These are phyloP conservation scores for Rhododendron molle DNA, from an alignment of 148 eudicot genomes.

Conservation along the genomic window DNA sequence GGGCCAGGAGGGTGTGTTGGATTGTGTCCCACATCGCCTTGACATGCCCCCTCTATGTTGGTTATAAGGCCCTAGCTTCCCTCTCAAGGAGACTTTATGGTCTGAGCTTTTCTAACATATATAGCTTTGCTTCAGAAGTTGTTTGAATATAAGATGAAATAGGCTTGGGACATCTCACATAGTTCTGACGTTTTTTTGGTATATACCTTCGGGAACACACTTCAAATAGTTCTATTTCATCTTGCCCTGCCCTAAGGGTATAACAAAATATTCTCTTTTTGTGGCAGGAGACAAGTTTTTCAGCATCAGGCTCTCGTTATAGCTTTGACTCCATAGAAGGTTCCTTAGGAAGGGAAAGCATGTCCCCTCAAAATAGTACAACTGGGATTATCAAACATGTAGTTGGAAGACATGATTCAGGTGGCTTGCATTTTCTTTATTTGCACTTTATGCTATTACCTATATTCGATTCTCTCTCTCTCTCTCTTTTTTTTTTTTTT, in stretches of 20 bases:
- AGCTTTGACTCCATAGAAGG: conserved; percentile 48
- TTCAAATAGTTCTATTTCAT: neutral
- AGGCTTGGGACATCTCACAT: neutral
- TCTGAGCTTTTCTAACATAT: neutral
- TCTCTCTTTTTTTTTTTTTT: too few species aligned
- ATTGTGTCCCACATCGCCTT: too few species aligned
- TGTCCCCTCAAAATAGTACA: conserved; percentile 25
- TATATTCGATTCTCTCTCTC: too few species aligned
- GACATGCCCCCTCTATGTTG: too few species aligned
- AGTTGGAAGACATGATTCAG: conserved; percentile 37
- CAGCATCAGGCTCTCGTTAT: conserved; percentile 46
- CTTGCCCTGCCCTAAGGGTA: neutral
- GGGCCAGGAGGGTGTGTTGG: too few species aligned
- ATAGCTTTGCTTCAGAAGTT: neutral
- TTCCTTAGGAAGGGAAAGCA: conserved; percentile 37
- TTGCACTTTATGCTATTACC: conserved; percentile 24
- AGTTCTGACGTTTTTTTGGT: neutral
- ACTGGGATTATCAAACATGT: conserved; percentile 22
- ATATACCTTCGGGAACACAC: neutral
- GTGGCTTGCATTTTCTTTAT: conserved; percentile 21
- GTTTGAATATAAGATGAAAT: neutral
- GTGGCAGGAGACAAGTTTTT: conserved; percentile 54
- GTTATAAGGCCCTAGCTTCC: too few species aligned
- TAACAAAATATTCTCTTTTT: neutral
- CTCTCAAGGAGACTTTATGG: too few species aligned